A percentile compares a stretch with the other conserved stretches of the same genome.
Conservation (phyloP, 1,284 basidiomycete genomes). For the Boletus semigastroideus region DNA sequence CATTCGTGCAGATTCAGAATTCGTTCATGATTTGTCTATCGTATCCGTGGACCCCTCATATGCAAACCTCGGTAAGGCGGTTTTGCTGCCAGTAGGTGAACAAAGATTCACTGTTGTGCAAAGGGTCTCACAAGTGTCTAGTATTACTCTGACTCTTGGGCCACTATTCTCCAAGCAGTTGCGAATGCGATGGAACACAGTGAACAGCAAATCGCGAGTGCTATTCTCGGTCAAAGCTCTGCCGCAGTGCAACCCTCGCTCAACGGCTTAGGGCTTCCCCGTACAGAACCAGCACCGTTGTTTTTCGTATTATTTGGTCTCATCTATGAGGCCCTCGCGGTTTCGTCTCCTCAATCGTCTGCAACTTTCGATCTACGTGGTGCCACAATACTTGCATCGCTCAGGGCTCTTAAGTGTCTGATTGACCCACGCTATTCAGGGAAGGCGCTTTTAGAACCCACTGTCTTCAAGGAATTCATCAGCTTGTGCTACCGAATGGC, state of each 20-base stretch:
- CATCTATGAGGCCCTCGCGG: constrained; percentile 85
- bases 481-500: constrained; percentile 88
- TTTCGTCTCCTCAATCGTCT: constrained; percentile 60
- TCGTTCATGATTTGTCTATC: constrained; percentile 67
- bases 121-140: constrained; percentile 34
- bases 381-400: constrained; percentile 65
- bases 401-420: constrained; percentile 79
- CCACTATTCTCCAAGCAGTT: constrained; percentile 84
- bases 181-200: constrained; percentile 75
- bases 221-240: constrained; percentile 72
- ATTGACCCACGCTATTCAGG: constrained; percentile 82
- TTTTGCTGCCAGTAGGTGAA: constrained; percentile 78
- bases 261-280: constrained; percentile 29
- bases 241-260: constrained; percentile 21
- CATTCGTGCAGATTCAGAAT: constrained; percentile 87
- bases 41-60: constrained; percentile 79
- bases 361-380: constrained; percentile 40
- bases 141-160: constrained; percentile 89
- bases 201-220: constrained; percentile 70
- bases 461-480: constrained; percentile 89
- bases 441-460: constrained; percentile 73
- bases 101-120: neutral
- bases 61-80: constrained; percentile 86
- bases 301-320: constrained; percentile 93
- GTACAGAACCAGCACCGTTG: constrained; percentile 74